Conservation (phyloP, 768 basidiomycete genomes). For the Russula vinacea region DNA sequence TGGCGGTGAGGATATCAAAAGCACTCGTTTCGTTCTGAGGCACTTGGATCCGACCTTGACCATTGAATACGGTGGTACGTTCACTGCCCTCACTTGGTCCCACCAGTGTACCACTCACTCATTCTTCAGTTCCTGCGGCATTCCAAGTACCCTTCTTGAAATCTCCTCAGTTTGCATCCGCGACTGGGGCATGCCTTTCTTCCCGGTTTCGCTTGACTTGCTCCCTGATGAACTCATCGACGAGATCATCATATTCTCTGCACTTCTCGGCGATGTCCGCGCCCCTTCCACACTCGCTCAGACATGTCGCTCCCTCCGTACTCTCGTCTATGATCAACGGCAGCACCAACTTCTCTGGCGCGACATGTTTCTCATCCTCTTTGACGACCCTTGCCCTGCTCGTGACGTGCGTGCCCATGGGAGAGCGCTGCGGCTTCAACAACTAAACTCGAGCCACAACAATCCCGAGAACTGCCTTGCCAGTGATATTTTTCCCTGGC, state of each 20-base stretch:
- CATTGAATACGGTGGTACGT: too few species aligned
- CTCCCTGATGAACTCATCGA: slow-evolving; percentile 41
- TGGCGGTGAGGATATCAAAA: too few species aligned
- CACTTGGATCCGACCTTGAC: too few species aligned
- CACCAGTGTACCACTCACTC: not conserved
- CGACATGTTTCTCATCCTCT: slow-evolving; percentile 38
- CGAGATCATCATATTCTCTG: slow-evolving; percentile 35
- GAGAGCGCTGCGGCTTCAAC: not conserved
- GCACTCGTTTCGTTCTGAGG: too few species aligned
- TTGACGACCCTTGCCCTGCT: slow-evolving; percentile 37
- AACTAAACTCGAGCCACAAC: not conserved
- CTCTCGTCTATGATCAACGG: slow-evolving; percentile 35
- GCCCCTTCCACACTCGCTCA: slow-evolving; percentile 37
- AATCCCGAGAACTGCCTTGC: slow-evolving; percentile 4
- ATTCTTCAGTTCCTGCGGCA: too few species aligned
- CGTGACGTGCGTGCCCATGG: slow-evolving; percentile 4
- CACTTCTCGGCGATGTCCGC: slow-evolving; percentile 32
- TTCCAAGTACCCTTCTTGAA: too few species aligned
- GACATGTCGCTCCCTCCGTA: slow-evolving; percentile 36
- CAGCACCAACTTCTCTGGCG: slow-evolving; percentile 41
- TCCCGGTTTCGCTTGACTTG: not conserved
- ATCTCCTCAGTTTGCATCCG: not conserved
- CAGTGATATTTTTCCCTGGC: slow-evolving; percentile 29
- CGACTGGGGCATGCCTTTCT: not conserved
- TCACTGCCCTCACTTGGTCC: too few species aligned